Percentiles rank a stretch among this genome's conserved stretches.
Conservation (phyloP, 345 rosid species). For the Murraya paniculata region DNA sequence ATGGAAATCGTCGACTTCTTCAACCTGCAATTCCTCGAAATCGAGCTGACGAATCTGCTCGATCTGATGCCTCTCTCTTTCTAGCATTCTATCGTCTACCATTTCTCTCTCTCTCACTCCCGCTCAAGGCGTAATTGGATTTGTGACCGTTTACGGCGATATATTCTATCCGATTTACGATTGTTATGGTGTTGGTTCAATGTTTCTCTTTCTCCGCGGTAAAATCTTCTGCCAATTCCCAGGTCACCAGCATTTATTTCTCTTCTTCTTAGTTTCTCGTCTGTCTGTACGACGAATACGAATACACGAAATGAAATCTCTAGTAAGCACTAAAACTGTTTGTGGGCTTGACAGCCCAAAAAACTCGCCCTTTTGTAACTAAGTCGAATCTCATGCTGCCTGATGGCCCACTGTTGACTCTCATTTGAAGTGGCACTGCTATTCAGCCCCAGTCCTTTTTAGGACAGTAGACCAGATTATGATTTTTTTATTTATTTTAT, state of each 20-base stretch:
- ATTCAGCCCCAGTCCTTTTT: too few relatives aligned
- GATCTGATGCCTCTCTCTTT: slow-evolving; percentile 77
- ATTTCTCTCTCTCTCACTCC: slow-evolving; percentile 21
- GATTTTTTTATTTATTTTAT: too few relatives aligned
- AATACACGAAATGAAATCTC: neutral
- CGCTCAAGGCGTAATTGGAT: neutral
- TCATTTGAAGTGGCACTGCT: too few relatives aligned
- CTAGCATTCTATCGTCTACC: slow-evolving; percentile 51
- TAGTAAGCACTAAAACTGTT: neutral
- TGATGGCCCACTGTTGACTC: too few relatives aligned
- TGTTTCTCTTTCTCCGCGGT: neutral
- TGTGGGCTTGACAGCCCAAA: neutral
- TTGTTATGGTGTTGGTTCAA: too few relatives aligned
- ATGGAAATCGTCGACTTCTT: slow-evolving; percentile 64
- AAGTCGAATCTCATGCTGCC: neutral
- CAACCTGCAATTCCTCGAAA: slow-evolving; percentile 78
- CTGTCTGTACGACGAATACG: too few relatives aligned
- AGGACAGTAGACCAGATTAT: too few relatives aligned
- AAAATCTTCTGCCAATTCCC: neutral
- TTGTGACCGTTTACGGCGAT: neutral
- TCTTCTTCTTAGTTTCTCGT: too few relatives aligned
- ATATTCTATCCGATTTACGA: too few relatives aligned
- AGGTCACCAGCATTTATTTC: neutral
- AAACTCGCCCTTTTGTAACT: too few relatives aligned
- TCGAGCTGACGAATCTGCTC: slow-evolving; percentile 88